Evolutionary conservation across 495 filamentous ascomycete species (phyloP).

Genomic region (Glonium stellatum): DNA sequence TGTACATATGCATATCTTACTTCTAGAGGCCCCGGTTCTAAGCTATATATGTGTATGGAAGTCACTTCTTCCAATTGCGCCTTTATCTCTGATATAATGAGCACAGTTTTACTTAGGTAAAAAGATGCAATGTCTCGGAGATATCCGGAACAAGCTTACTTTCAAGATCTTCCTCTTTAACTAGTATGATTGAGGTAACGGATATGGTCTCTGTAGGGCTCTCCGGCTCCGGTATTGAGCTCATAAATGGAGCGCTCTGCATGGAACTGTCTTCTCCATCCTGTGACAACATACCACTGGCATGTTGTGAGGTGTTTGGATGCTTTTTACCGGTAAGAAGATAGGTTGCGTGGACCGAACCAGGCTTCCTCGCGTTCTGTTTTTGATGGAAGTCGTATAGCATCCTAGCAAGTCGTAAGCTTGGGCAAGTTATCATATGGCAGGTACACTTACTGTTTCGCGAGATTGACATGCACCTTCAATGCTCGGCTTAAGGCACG

Average conservation of each 20-base stretch:
- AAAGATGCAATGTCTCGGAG: background rate
- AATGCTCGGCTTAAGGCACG: constrained; percentile 70
- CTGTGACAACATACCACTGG: constrained; percentile 30
- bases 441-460: constrained; percentile 61
- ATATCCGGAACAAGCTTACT: constrained; percentile 41
- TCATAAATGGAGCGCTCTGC: constrained; percentile 61
- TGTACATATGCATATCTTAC: constrained; percentile 29
- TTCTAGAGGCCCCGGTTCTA: constrained; percentile 63
- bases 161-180: constrained; percentile 72
- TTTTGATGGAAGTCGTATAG: constrained; percentile 78
- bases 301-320: constrained; percentile 6
- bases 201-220: constrained; percentile 30
- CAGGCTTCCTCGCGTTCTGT: constrained; percentile 71
- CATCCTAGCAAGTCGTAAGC: constrained; percentile 54
- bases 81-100: constrained; percentile 50
- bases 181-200: constrained; percentile 58
- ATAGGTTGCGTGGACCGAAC: constrained; percentile 79
- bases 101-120: background rate
- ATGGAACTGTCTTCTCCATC: constrained; percentile 66
- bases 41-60: constrained; percentile 81
- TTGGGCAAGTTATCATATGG: constrained; percentile 1
- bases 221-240: constrained; percentile 51
- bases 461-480: constrained; percentile 71
- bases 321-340: constrained; percentile 60
- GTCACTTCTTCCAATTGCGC: constrained; percentile 60